A percentile compares a stretch with the other conserved stretches of the same genome.
Conservation (phyloP, 2,329 filamentous ascomycete genomes). For the Diaporthe citri region DNA sequence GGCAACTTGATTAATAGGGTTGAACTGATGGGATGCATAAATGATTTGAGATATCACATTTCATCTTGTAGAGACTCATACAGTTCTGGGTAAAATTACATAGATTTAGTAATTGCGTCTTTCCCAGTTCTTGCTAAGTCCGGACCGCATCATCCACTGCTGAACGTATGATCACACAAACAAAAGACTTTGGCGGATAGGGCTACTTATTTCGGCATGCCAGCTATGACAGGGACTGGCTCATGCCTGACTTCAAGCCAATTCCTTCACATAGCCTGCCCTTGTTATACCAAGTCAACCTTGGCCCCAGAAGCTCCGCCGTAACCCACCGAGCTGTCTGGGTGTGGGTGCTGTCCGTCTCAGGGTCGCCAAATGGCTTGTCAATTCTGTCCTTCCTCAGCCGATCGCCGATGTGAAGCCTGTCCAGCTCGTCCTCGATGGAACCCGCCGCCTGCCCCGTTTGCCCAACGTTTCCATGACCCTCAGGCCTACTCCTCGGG, state of each 20-base stretch:
- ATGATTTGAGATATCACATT: neutral
- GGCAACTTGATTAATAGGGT: too few relatives aligned
- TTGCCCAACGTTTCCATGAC: slow-evolving; percentile 33
- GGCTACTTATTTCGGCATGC: neutral
- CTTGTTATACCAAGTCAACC: slow-evolving; percentile 62
- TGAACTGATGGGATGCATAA: too few relatives aligned
- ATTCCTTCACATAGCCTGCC: slow-evolving; percentile 64
- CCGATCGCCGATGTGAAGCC: slow-evolving; percentile 46
- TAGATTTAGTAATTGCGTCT: too few relatives aligned
- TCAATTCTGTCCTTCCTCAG: slow-evolving; percentile 59
- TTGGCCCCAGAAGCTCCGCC: slow-evolving; percentile 60
- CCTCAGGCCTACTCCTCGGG: slow-evolving; percentile 42
- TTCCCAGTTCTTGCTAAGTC: too few relatives aligned
- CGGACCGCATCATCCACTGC: too few relatives aligned
- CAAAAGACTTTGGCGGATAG: neutral
- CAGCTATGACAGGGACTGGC: neutral
- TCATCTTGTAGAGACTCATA: neutral
- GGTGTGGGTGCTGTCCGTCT: slow-evolving; percentile 63
- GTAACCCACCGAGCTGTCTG: slow-evolving; percentile 73
- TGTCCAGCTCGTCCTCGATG: slow-evolving; percentile 41
- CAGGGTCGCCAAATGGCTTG: slow-evolving; percentile 64
- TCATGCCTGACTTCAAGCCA: slow-evolving; percentile 46
- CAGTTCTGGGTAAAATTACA: neutral
- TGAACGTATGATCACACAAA: too few relatives aligned
- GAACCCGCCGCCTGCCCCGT: neutral